Percentiles rank a stretch among this genome's conserved stretches.
These are phyloP conservation scores for Cryptococcus maquisensis DNA, from an alignment of 1,284 basidiomycete species.

Conservation along the genomic window DNA sequence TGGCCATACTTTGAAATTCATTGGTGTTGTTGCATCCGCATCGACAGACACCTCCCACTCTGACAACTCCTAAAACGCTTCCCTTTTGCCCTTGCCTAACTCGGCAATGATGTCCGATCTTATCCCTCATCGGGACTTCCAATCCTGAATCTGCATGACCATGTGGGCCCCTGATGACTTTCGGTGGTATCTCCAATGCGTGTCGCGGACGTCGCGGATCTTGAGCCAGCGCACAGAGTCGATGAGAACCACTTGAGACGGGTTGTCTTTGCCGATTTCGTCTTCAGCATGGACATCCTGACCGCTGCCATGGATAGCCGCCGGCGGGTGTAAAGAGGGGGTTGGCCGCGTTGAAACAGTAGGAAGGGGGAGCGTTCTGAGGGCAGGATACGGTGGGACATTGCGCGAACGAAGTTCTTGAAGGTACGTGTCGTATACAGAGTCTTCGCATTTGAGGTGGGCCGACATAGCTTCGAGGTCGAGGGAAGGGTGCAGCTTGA, in stretches of 20 bases:
- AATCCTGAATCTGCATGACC: conserved; percentile 60
- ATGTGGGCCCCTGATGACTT: conserved; percentile 66
- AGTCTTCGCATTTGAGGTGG: conserved; percentile 66
- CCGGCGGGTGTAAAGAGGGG: conserved; percentile 15
- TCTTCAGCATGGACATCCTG: conserved; percentile 13
- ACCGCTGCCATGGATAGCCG: neutral
- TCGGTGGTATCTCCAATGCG: conserved; percentile 60
- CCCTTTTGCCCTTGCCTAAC: conserved; percentile 28
- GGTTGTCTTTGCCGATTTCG: conserved; percentile 17
- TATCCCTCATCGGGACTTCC: conserved; percentile 50
- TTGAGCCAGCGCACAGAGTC: conserved; percentile 34
- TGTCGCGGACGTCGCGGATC: conserved; percentile 24
- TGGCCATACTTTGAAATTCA: conserved; percentile 45
- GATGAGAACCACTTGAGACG: conserved; percentile 17
- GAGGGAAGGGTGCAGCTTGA: conserved; percentile 63
- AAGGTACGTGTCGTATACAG: conserved; percentile 53
- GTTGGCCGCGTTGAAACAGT: too few species aligned
- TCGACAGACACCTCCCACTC: conserved; percentile 48
- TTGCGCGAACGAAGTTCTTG: conserved; percentile 26
- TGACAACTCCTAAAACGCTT: conserved; percentile 46
- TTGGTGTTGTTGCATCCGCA: conserved; percentile 30
- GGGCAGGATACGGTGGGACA: conserved; percentile 38
- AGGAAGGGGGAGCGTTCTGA: conserved; percentile 20
- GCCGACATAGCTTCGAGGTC: conserved; percentile 67
- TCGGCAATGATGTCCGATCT: conserved; percentile 24